These are phyloP conservation scores for Microbotryum lychnidis-dioicae DNA, from an alignment of 1,284 basidiomycete genomes.

Conservation along the genomic window DNA sequence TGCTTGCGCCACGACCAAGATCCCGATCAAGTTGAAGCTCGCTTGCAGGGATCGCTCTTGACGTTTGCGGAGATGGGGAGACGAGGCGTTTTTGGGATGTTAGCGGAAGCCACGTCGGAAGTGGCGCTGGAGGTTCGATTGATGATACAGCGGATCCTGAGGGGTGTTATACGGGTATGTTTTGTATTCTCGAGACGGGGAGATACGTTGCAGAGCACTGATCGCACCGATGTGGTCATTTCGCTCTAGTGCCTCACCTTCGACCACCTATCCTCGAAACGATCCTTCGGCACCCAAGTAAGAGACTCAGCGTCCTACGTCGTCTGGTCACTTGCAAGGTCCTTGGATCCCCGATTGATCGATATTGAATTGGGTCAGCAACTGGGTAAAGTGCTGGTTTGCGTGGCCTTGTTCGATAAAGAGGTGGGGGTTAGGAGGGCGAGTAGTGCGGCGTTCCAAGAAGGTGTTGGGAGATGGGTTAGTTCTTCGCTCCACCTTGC, in stretches of 20 bases:
- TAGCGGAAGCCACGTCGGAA: constrained; percentile 17
- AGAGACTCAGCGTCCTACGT: constrained; percentile 92
- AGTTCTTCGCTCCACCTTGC: constrained; percentile 35
- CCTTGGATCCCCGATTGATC: constrained; percentile 51
- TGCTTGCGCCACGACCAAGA: constrained; percentile 51
- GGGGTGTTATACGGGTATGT: constrained; percentile 9
- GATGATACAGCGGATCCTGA: constrained; percentile 29
- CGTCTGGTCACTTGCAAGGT: constrained; percentile 84
- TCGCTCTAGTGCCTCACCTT: constrained; percentile 69
- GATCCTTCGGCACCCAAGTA: constrained; percentile 88
- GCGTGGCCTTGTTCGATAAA: constrained; percentile 78
- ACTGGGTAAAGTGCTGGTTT: constrained; percentile 63
- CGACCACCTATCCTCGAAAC: constrained; percentile 81
- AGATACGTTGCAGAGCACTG: background rate
- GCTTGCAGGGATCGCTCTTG: constrained; percentile 95
- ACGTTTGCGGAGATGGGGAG: constrained; percentile 87
- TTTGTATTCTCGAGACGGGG: background rate
- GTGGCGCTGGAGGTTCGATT: constrained; percentile 25
- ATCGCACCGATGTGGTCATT: background rate
- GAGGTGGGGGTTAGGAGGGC: constrained; percentile 94
- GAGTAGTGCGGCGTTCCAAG: constrained; percentile 95
- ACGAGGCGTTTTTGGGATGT: constrained; percentile 65
- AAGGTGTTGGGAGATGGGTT: constrained; percentile 88
- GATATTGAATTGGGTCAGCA: constrained; percentile 56
- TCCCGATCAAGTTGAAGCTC: constrained; percentile 56